Base-by-base conservation (phyloP, 176 grass and related monocot species). In the Neostapfia colusana region DNA sequence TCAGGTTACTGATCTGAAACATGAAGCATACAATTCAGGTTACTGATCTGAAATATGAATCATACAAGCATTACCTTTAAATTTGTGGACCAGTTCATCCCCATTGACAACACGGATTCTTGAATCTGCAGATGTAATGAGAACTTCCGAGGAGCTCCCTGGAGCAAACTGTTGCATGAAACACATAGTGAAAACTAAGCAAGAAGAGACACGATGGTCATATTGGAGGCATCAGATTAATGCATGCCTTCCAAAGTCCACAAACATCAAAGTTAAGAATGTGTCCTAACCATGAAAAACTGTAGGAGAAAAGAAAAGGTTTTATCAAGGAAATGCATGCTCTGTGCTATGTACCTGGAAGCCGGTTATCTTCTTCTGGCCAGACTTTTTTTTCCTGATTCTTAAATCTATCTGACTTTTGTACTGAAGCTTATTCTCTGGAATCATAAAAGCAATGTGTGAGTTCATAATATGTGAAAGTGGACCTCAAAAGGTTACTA, bases 41-140 rank as follows among this genome's bases (percentile, higher is more conserved):
- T 25, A 10, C 34, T 39, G 9, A 66, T 67, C 50, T 41, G 7
- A n/a, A 59, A 59, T 9, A 51, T 24, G 18, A 56, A 24, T n/a
- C 46, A 0, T 28, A 4, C 8, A 44, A 18, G n/a, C 3, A 6
- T 41, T 92, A 95, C 95, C 95, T 99, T 99, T 99, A 46, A 95
- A 93, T 75, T 99, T 99, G 79, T 99, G 95, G 82, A 95, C 89
- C 36, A 95, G 70, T 67, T 99, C 92, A 31, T 84, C 84, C 2
- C 95, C 92, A 75, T 95, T 95, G 65, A 99, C 87, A 78, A 99
- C 92, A 65, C 95, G 91, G 53, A 99, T 99, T 90, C 95, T 95
- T 80, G 95, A 99, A 90, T 99, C 95, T 28, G 95, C 95, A 21
- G 95, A 99, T 63, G 95, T 99, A 66, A 99, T 87, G 70, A 99